Base-by-base conservation (phyloP, 768 basidiomycete species). In the Mycena latifolia region DNA sequence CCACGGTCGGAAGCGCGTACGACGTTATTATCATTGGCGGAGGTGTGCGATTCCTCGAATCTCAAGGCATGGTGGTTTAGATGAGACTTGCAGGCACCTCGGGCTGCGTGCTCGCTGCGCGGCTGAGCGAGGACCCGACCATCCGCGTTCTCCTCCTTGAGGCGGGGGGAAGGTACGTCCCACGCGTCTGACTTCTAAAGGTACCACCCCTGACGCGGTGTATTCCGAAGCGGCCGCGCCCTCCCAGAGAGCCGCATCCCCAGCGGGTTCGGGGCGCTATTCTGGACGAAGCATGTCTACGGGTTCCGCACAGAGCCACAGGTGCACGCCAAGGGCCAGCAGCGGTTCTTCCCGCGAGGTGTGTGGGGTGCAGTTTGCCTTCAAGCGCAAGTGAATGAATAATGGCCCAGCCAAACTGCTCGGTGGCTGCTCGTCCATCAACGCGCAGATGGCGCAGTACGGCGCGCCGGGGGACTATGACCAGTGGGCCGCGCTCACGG, bases 381-480 rank as follows among this genome's bases (percentile, higher is more conserved):
- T 6, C 33, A 35, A 35, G 33, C 33, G 33, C 17, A 3, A 11
- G 17, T 14, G 28, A 20, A 12, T 52, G 22, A 15, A 6, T 52
- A 14, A 35, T 37, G 2, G 15, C 52, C 3, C 48, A 92, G 91
- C 78, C 1, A 91, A 88, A 71, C 79, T 93, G 73, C 82, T 93
- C 8, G 92, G 92, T 25, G 92, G 92, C 72, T 93, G 92, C 67
- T 88, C 89, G 7, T 85, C 89, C 2, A 87, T 91, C 57, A 93
- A 93, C 70, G 90, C 90, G 5, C 81, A 83, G 69, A 82, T 84
- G 83, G 87, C 87, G 56, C 91, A 92, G 14, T 88, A 87, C 54
- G 90, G 90, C 7, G 85, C 89, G 10, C 88, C 91, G 3, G 85
- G 87, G 2, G 91, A 93, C 72, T 92, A 88, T 69, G 89, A 92